A percentile compares a stretch with the other conserved stretches of the same genome.
Conservation (phyloP, 805 yeast species). For the Starmerella powellii region DNA sequence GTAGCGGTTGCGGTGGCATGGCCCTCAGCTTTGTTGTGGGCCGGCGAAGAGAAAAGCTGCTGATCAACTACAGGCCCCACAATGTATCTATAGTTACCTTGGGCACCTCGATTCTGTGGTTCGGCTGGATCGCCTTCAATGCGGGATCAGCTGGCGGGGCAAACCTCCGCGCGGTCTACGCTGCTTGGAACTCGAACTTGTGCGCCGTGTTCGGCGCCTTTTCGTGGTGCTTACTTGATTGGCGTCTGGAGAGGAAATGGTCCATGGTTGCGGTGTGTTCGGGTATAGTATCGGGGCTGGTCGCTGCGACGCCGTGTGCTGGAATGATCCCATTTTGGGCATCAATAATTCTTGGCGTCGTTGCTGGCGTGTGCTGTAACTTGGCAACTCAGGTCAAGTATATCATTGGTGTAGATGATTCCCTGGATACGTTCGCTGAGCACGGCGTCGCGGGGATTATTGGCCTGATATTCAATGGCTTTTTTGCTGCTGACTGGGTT, state of each 20-base stretch:
- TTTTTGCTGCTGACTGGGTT: slow-evolving; percentile 78
- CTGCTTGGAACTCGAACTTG: slow-evolving; percentile 82
- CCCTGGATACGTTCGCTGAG: slow-evolving; percentile 93
- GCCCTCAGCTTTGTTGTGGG: slow-evolving; percentile 45
- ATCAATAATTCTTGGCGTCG: slow-evolving; percentile 70
- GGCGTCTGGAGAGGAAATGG: slow-evolving; percentile 78
- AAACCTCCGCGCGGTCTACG: slow-evolving; percentile 69
- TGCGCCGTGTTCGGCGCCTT: slow-evolving; percentile 85
- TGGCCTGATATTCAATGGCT: slow-evolving; percentile 77
- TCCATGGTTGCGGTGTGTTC: slow-evolving; percentile 91
- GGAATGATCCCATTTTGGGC: slow-evolving; percentile 90
- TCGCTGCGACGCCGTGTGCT: slow-evolving; percentile 92
- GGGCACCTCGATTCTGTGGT: slow-evolving; percentile 79
- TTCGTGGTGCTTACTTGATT: slow-evolving; percentile 86
- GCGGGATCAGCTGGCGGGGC: slow-evolving; percentile 82
- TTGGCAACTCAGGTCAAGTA: slow-evolving; percentile 80
- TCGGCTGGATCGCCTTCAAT: slow-evolving; percentile 94
- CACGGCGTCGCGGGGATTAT: slow-evolving; percentile 94
- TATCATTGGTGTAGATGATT: slow-evolving; percentile 72
- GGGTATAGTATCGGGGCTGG: slow-evolving; percentile 89
- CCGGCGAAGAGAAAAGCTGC: slow-evolving; percentile 56
- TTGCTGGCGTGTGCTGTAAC: slow-evolving; percentile 75
- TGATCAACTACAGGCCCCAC: slow-evolving; percentile 88
- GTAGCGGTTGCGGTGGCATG: slow-evolving; percentile 83
- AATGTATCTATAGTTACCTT: slow-evolving; percentile 81